These are phyloP conservation scores for Clarireedia hainanense DNA, from an alignment of 2,329 filamentous ascomycete genomes.

Conservation along the genomic window DNA sequence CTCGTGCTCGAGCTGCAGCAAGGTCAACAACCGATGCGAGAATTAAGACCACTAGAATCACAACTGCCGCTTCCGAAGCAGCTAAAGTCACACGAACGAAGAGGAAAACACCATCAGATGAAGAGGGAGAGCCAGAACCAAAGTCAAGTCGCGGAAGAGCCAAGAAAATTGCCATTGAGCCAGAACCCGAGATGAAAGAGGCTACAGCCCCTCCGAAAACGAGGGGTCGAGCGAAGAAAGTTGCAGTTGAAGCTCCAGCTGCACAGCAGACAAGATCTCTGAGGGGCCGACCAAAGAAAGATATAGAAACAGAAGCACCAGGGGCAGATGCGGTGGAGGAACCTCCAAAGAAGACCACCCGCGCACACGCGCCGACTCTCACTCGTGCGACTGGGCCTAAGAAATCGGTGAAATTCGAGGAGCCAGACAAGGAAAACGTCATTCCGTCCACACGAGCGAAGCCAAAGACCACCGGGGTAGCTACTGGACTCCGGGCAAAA, in stretches of 20 bases:
- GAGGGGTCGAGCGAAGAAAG: slow-evolving; percentile 40
- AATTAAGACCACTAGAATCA: slow-evolving; percentile 37
- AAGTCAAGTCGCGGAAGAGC: slow-evolving; percentile 39
- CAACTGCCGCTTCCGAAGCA: slow-evolving; percentile 39
- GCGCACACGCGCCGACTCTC: slow-evolving; percentile 29
- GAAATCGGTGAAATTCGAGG: slow-evolving; percentile 56
- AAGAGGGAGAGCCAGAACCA: slow-evolving; percentile 25
- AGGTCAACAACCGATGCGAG: slow-evolving; percentile 32
- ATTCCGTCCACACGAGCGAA: slow-evolving; percentile 36
- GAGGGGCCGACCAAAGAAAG: slow-evolving; percentile 26
- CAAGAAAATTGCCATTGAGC: slow-evolving; percentile 33
- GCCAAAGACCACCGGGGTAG: slow-evolving; percentile 29
- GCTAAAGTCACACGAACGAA: slow-evolving; percentile 35
- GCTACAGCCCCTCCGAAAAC: slow-evolving; percentile 28
- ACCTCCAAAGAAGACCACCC: slow-evolving; percentile 32
- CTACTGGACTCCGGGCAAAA: slow-evolving; percentile 36
- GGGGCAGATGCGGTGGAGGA: slow-evolving; percentile 27
- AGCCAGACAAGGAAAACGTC: slow-evolving; percentile 56
- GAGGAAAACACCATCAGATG: slow-evolving; percentile 47
- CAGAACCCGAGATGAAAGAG: slow-evolving; percentile 23
- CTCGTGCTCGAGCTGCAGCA: slow-evolving; percentile 41
- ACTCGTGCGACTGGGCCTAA: slow-evolving; percentile 41
- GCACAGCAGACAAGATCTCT: slow-evolving; percentile 15
- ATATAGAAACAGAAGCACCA: slow-evolving; percentile 16
- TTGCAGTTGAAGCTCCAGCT: slow-evolving; percentile 16